Evolutionary conservation across 2,329 filamentous ascomycete species (phyloP), one percentile per base, ranked within the genome.

Genomic region (Cladorrhinum sp.): DNA sequence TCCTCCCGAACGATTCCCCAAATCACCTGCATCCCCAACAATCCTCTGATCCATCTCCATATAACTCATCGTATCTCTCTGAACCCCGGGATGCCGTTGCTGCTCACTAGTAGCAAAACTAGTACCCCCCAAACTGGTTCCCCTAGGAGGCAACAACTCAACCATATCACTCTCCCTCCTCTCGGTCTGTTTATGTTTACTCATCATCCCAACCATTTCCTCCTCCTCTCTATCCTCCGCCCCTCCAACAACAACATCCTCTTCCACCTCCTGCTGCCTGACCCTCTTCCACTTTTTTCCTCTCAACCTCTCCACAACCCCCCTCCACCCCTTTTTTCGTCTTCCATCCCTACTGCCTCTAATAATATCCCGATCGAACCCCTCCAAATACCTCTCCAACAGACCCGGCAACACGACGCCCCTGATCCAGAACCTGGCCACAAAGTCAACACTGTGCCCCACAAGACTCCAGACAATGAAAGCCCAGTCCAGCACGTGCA

Each of bases 381-480:
- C 56, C 2, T 24, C 48, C 12, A 67, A 13, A 29, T 67, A 66
- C 50, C 32, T 20, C n/a, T 65, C 62, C 41, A 65, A 64, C 24
- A 66, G 13, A 29, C 22, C 1, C 5, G 65, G 64, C 13, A 65
- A 58, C n/a, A 66, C 59, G 0, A 60, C 49, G 18, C 29, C 52
- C 16, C 50, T 53, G 2, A 65, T 64, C 1, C 27, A 51, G 45
- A 66, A 10, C 50, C 63, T 20, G 3, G 55, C 62, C 3, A 45
- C 27, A 29, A 67, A 57, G 23, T 64, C 63, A 1, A 63, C 27
- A 0, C 24, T 22, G 29, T 67, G 65, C 2, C 65, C 65, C 12
- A 64, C n/a, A 1, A 64, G 49, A 0, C 58, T 51, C 64, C 64
- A 67, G 10, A 25, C 61, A 7, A 67, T 60, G n/a, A 67, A 66